Base-by-base conservation (phyloP, 2,329 filamentous ascomycete species). In the Ramularia collo-cygni region DNA sequence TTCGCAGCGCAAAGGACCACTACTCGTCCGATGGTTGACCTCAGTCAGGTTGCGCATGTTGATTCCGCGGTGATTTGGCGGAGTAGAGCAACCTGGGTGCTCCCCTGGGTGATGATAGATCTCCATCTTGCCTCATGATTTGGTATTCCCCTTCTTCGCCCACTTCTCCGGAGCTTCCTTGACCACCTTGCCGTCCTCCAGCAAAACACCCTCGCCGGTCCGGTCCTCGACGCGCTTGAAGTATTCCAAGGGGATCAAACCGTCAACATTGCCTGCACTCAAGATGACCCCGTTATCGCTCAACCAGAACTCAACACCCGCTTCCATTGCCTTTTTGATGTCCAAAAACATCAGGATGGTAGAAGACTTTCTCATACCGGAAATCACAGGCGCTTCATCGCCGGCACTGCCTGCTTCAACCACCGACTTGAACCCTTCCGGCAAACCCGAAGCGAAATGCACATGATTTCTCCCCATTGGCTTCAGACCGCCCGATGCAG, bases 391-490 rank as follows among this genome's bases (percentile, higher is more conserved):
- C 4, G 85, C 83, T 4, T 46, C 42, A 10, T 29, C 37, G 18
- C 39, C 40, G 35, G 24, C 31, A 34, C 26, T 42, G 29, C 32
- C 21, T 30, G 44, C 41, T 2, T 57, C 53, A 21, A 40, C 57
- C 51, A 46, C 63, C 40, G 28, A 67, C 55, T 50, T 59, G 52
- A 71, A 69, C 0, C 65, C 66, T 4, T 55, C 54, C 4, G 84
- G 79, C 9, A 89, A 67, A 0, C 85, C 87, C 4, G 79, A 77
- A 2, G 85, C 85, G 59, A 92, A 95, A 65, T 98, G 92, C 18
- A 96, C 82, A 57, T 96, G 90, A 48, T 84, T 93, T 38, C 92
- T 67, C 0, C 70, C 72, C 92, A 96, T 96, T 43, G 74, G 75
- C 52, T 77, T 79, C 43, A 98, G 66, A 0, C 90, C 89, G 4